phyloP scores from a whole-genome alignment of 352 stramenopile species.

The Globisporangium nunn region DNA sequence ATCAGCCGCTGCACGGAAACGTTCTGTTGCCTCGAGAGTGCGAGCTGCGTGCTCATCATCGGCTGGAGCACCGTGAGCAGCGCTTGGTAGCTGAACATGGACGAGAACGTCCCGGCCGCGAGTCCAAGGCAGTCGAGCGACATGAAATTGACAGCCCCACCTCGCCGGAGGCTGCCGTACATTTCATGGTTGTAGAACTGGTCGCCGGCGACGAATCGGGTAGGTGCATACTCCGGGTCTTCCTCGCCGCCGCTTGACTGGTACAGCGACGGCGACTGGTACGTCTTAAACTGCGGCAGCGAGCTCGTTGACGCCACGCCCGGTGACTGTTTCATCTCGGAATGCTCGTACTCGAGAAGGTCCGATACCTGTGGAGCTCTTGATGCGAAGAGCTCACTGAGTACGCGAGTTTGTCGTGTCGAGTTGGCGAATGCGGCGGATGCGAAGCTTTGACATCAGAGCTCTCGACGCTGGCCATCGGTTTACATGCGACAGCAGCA shows the following conservation, averaged over 20 bases:
- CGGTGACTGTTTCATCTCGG: neutral
- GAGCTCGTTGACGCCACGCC: neutral
- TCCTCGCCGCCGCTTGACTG: conserved; percentile 3
- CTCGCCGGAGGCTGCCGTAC: conserved; percentile 37
- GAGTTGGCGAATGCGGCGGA: neutral
- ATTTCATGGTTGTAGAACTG: conserved; percentile 45
- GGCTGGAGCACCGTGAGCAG: conserved; percentile 18
- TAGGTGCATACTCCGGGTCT: neutral
- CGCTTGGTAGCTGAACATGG: conserved; percentile 31
- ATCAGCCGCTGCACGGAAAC: conserved; percentile 24
- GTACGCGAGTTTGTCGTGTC: neutral
- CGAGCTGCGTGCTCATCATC: conserved; percentile 23
- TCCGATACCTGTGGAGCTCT: too few species aligned
- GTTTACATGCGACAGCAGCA: neutral
- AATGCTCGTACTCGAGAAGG: too few species aligned
- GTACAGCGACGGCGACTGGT: conserved; percentile 6
- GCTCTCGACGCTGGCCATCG: neutral
- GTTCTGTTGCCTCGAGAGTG: conserved; percentile 14
- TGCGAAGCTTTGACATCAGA: neutral
- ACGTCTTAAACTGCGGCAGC: conserved; percentile 6
- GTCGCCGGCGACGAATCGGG: conserved; percentile 11
- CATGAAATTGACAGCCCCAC: conserved; percentile 31
- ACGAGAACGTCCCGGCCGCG: conserved; percentile 33
- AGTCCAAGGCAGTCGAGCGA: conserved; percentile 28
- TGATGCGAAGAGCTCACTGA: neutral